A percentile compares a stretch with the other conserved stretches of the same genome.
phyloP scores from a whole-genome alignment of 2,329 filamentous ascomycete species.

The Penicillium sp. region DNA sequence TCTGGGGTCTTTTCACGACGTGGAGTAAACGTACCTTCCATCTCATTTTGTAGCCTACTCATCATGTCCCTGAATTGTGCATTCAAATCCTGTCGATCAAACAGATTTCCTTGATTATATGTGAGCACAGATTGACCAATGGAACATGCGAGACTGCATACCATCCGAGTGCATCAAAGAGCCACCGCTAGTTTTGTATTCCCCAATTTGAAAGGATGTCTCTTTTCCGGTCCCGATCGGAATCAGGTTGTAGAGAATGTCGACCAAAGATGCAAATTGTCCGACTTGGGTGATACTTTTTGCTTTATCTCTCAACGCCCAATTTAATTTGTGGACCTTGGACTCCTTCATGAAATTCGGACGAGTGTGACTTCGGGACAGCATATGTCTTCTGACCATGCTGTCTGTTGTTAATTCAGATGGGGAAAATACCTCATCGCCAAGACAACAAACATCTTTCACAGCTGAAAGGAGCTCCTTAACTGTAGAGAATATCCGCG shows the following conservation, averaged over 20 bases:
- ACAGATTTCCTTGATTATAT: background rate
- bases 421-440: background rate
- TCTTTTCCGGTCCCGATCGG: background rate
- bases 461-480: background rate
- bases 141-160: background rate
- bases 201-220: background rate
- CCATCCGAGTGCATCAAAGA: background rate
- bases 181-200: background rate
- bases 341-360: background rate
- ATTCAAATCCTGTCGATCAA: background rate
- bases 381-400: background rate
- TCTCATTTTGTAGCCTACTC: background rate
- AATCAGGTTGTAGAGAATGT: background rate
- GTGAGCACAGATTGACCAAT: background rate
- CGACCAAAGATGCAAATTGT: background rate
- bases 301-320: background rate
- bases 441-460: background rate
- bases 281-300: background rate
- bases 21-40: background rate
- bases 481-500: background rate
- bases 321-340: background rate
- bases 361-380: background rate
- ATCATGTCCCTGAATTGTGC: background rate
- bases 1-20: background rate
- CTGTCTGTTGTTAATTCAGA: background rate